Conservation (phyloP, 1,284 basidiomycete genomes). For the Pholiota adiposa region DNA sequence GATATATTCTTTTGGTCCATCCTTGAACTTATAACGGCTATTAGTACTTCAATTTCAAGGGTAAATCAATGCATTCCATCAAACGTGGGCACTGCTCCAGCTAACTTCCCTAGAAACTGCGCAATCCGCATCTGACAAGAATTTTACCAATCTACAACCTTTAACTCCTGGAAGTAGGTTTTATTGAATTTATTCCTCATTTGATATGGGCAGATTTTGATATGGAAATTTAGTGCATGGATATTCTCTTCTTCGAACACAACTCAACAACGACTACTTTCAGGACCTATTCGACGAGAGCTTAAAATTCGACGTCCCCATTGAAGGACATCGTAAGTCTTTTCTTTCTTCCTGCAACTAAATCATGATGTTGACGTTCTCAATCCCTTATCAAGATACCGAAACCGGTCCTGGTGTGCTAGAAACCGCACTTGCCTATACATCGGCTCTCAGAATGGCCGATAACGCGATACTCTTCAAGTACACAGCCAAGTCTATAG, state of each 20-base stretch:
- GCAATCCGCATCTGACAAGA: slow-evolving; percentile 75
- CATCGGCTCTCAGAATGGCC: slow-evolving; percentile 83
- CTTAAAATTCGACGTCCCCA: slow-evolving; percentile 73
- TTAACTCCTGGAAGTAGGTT: slow-evolving; percentile 89
- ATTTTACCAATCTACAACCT: slow-evolving; percentile 74
- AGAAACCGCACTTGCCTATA: slow-evolving; percentile 94
- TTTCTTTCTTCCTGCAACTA: not conserved
- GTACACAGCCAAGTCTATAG: slow-evolving; percentile 88
- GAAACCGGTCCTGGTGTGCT: slow-evolving; percentile 95
- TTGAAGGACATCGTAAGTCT: slow-evolving; percentile 90
- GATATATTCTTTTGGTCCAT: not conserved
- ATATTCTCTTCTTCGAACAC: slow-evolving; percentile 88
- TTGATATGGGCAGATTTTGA: not conserved
- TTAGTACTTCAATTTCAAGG: slow-evolving; percentile 95
- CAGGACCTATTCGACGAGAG: slow-evolving; percentile 85
- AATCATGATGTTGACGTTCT: not conserved
- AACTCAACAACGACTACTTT: slow-evolving; percentile 91
- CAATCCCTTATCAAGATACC: slow-evolving; percentile 66
- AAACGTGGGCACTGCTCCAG: not conserved
- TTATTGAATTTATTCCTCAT: not conserved
- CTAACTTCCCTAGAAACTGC: slow-evolving; percentile 74
- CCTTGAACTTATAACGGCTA: not conserved
- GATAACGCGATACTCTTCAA: slow-evolving; percentile 97
- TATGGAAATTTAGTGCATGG: slow-evolving; percentile 75
- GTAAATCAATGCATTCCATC: slow-evolving; percentile 38